Base-by-base conservation (phyloP, 164 flowering plant species). In the Tinospora cordifolia region DNA sequence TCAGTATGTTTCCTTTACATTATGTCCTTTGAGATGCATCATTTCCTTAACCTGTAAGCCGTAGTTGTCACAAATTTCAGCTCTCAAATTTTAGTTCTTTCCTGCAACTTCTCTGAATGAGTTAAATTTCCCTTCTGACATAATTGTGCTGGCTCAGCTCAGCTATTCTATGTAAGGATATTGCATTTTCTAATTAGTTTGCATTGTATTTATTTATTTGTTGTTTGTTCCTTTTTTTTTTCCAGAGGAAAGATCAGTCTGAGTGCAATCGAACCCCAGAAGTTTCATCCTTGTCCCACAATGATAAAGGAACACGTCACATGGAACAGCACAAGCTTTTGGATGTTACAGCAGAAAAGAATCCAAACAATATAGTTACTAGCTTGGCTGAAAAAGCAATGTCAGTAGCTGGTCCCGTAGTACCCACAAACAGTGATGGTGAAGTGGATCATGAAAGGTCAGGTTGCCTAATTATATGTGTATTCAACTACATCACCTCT, bases 331-430 rank as follows among this genome's bases (percentile, higher is more conserved):
- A 71, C 17, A 84, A 73, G 64, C 59, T 75, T 65, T 86, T 75
- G 40, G 87, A 82, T 57, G 75, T 49, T 49, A 46, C 40, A 14
- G 66, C 77, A 49, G 88, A 81, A n/a, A 84, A 79, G 63, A 54
- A 65, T 66, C 82, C 79, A 51, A 82, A 73, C 72, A 86, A 83
- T 66, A 65, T 88, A 46, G 97, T 89, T 38, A 80, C 85, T 64
- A 89, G 89, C 81, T 86, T 94, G 75, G 97, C 97, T 47, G 99
- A 92, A 81, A 94, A 94, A 85, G 99, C 99, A 71, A 84, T 90
- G 92, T 89, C 93, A 66, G 89, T 90, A 77, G 99, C 99, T 78
- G 84, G 83, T 89, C 99, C 99, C n/a, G 92, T 92, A 65, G 92
- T 94, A 46, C 99, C 99, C 57, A 87, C 86, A 24, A 94, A 84